Evolutionary conservation across 345 rosid species (phyloP).

Genomic region (Corymbia maculata): DNA sequence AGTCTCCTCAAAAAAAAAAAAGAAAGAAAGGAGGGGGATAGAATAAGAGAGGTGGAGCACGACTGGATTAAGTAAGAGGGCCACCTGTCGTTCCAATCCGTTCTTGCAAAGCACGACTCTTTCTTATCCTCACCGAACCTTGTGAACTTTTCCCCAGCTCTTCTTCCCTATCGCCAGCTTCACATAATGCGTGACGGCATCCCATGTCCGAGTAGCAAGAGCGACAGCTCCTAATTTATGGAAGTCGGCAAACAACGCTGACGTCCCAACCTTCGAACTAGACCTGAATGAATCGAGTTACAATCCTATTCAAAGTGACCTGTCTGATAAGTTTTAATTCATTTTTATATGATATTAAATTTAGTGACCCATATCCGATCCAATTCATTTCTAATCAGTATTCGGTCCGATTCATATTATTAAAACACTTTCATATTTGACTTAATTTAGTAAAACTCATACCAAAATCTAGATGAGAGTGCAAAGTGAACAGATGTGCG

Average conservation of each 20-base stretch:
- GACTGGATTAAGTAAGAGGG: not conserved
- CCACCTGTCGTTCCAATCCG: not conserved
- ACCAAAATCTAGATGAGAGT: rapidly evolving
- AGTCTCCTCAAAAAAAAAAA: not conserved
- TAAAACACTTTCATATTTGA: too few relatives aligned
- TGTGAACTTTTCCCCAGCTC: not conserved
- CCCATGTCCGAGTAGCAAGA: not conserved
- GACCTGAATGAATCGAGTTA: not conserved
- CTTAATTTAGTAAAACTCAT: too few relatives aligned
- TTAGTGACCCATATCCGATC: rapidly evolving
- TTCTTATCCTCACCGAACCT: not conserved
- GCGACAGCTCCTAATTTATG: not conserved
- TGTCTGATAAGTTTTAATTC: too few relatives aligned
- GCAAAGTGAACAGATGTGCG: rapidly evolving
- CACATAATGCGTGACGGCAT: not conserved
- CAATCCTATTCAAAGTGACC: not conserved
- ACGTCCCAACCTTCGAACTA: not conserved
- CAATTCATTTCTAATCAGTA: too few relatives aligned
- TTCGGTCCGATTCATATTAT: rapidly evolving
- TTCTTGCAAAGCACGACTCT: not conserved
- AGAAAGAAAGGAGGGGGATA: too few relatives aligned
- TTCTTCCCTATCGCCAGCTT: not conserved
- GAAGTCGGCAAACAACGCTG: not conserved
- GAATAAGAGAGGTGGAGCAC: not conserved
- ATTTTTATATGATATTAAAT: too few relatives aligned